phyloP scores from a whole-genome alignment of 2,329 filamentous ascomycete genomes.

The Penicillium sp. region DNA sequence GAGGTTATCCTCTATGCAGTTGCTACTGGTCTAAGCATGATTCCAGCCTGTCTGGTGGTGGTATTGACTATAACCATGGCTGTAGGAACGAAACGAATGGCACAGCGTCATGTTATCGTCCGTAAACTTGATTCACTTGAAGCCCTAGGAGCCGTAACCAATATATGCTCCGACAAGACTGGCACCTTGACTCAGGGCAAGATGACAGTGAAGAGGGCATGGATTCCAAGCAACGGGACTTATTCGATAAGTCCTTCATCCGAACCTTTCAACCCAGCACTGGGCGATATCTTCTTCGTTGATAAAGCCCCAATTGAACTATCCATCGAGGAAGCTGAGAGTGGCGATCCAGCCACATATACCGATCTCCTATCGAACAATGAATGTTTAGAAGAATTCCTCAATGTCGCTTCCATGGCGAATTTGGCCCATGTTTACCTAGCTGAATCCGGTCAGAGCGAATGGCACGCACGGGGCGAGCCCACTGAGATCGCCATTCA shows the following conservation, averaged over 20 bases:
- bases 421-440: slow-evolving; percentile 59
- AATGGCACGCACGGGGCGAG: slow-evolving; percentile 57
- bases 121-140: slow-evolving; percentile 56
- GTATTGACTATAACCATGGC: slow-evolving; percentile 67
- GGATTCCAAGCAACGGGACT: slow-evolving; percentile 56
- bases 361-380: slow-evolving; percentile 30
- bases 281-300: slow-evolving; percentile 45
- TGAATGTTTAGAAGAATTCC: slow-evolving; percentile 49
- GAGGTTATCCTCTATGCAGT: slow-evolving; percentile 59
- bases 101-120: slow-evolving; percentile 55
- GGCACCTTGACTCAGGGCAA: slow-evolving; percentile 62
- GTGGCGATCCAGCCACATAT: slow-evolving; percentile 23
- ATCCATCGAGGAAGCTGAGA: slow-evolving; percentile 33
- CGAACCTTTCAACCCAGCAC: slow-evolving; percentile 55
- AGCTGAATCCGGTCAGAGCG: slow-evolving; percentile 53
- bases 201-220: slow-evolving; percentile 51
- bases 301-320: slow-evolving; percentile 28
- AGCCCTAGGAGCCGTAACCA: slow-evolving; percentile 60
- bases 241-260: slow-evolving; percentile 55
- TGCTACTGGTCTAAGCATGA: slow-evolving; percentile 57
- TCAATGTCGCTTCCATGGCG: slow-evolving; percentile 61
- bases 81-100: slow-evolving; percentile 57
- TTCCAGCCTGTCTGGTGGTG: slow-evolving; percentile 60
- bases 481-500: slow-evolving; percentile 65
- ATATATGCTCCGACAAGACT: slow-evolving; percentile 56